Evolutionary conservation across 768 basidiomycete genomes (phyloP), one percentile per base, ranked within the genome.

Genomic region (Leccinellum albellum): DNA sequence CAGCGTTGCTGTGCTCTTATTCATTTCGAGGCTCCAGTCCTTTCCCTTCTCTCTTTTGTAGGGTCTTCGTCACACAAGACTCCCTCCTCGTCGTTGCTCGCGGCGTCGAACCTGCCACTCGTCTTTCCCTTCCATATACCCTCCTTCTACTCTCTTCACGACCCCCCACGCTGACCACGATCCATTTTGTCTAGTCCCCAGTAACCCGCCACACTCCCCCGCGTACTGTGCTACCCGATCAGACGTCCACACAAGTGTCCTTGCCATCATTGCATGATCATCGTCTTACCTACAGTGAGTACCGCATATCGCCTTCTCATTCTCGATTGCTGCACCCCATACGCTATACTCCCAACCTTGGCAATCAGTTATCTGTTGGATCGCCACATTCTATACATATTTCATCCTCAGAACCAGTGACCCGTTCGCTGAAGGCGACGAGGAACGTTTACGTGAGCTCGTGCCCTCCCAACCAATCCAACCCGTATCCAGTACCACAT

Each of bases 121-220:
- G n/a, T n/a, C 67, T 54, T 51, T 66, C 59, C 2, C 68, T 68
- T 64, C 47, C 35, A 61, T 54, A 54, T 60, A 51, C 66, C 57
- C 55, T 65, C 59, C 57, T 67, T 66, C 60, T 53, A 48, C 58
- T 69, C 62, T 21, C 26, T 50, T 50, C 31, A 68, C 71, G 70
- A 75, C 70, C 58, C 37, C 65, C 65, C 61, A 76, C 74, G 72
- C 68, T 72, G 64, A 75, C 78, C 65, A 75, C 74, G 74, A 75
- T 65, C 68, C 61, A 58, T 65, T 65, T 64, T 67, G 58, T 59
- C 61, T 55, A 70, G 69, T 69, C 53, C 51, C 31, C 29, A n/a
- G 28, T 59, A 57, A n/a, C 56, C 51, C 66, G 64, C 65, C 65
- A 70, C 74, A 67, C 68, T 73, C 66, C 63, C 37, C 60, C 63